Evolutionary conservation across 208 protist species (phyloP).

Genomic region (Crithidia mellificae): DNA sequence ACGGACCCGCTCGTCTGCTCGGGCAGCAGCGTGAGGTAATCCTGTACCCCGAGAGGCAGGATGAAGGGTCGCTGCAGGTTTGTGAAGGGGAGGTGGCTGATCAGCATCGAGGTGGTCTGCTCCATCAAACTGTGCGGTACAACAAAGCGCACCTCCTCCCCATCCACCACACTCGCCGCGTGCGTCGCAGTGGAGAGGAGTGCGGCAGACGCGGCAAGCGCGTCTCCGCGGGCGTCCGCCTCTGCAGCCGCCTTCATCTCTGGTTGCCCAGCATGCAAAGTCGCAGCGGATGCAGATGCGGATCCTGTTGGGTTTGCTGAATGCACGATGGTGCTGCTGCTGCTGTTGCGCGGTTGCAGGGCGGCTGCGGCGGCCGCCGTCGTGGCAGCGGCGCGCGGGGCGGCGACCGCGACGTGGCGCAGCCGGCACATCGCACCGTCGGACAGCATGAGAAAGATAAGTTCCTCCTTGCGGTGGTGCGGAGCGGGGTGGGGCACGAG

Average conservation of each 20-base stretch:
- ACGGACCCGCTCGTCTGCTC: constrained; percentile 33
- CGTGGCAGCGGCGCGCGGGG: not conserved
- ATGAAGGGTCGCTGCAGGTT: constrained; percentile 67
- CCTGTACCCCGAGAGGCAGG: constrained; percentile 57
- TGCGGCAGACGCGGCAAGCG: not conserved
- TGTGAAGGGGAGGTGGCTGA: constrained; percentile 63
- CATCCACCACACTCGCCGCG: not conserved
- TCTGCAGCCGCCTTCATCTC: not conserved
- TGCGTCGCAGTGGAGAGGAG: not conserved
- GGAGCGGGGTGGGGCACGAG: constrained; percentile 23
- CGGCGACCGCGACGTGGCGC: constrained; percentile 11
- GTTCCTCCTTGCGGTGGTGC: constrained; percentile 48
- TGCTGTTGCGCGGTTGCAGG: not conserved
- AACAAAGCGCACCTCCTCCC: constrained; percentile 18
- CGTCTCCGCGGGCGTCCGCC: not conserved
- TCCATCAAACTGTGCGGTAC: constrained; percentile 70
- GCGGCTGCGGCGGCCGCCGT: not conserved
- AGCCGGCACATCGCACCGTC: constrained; percentile 59
- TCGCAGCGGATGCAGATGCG: not conserved
- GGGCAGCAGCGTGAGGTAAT: constrained; percentile 78
- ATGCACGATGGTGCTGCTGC: not conserved
- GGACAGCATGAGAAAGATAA: constrained; percentile 62
- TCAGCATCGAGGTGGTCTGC: constrained; percentile 49
- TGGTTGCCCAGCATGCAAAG: not conserved
- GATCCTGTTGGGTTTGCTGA: too few species aligned